Percentiles rank a stretch among this genome's conserved stretches.
These are phyloP conservation scores for Fusarium pseudonygamai DNA, from an alignment of 2,329 filamentous ascomycete species.

Conservation along the genomic window DNA sequence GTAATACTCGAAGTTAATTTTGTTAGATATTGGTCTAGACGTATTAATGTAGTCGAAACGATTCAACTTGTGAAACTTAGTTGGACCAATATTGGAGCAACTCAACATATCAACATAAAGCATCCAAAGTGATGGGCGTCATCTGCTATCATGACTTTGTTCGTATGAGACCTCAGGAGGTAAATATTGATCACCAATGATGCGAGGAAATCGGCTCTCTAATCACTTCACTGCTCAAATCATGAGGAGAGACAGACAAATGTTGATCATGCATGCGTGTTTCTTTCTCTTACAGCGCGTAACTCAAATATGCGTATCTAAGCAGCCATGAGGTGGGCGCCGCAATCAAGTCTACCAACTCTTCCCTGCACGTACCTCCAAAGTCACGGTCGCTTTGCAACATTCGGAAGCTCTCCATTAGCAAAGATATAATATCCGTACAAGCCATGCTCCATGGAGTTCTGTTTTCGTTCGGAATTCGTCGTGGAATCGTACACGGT, in stretches of 20 bases:
- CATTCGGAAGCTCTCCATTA: conserved; percentile 31
- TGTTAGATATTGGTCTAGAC: neutral
- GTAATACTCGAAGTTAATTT: neutral
- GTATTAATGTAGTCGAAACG: neutral
- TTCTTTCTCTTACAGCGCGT: conserved; percentile 38
- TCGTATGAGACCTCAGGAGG: neutral
- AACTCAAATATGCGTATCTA: conserved; percentile 45
- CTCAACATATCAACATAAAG: neutral
- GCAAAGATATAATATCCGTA: conserved; percentile 33
- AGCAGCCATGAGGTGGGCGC: conserved; percentile 34
- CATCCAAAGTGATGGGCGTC: neutral
- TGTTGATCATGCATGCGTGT: conserved; percentile 35
- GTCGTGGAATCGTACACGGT: conserved; percentile 45
- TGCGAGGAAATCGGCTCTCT: neutral
- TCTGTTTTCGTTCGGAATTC: conserved; percentile 30
- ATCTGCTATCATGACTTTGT: neutral
- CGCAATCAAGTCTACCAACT: conserved; percentile 24
- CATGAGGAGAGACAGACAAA: neutral
- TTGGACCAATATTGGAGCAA: neutral
- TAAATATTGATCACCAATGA: neutral
- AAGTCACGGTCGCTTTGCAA: conserved; percentile 18
- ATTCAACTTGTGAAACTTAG: neutral
- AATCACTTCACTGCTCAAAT: neutral
- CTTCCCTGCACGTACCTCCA: conserved; percentile 21
- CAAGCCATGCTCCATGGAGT: conserved; percentile 31